Evolutionary conservation across 192 early-diverging fungal genomes (phyloP).

Genomic region (Coemansia sp.): DNA sequence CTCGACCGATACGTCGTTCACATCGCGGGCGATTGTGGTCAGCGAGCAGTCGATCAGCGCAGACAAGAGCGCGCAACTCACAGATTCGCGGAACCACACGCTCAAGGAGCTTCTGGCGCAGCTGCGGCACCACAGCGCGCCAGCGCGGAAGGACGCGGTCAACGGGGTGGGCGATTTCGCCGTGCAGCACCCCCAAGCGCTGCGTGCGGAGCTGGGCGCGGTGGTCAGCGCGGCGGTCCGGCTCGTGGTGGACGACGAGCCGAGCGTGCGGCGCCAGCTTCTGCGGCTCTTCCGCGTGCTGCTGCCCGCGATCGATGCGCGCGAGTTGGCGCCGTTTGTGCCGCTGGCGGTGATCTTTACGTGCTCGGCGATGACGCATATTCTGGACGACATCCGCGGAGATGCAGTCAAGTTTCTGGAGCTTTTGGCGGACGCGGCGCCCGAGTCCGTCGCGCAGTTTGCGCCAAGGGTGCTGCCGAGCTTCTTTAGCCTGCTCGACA

Average conservation of each 20-base stretch:
- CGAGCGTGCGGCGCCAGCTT: slow-evolving; percentile 47
- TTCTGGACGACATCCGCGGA: slow-evolving; percentile 78
- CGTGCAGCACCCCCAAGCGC: slow-evolving; percentile 26
- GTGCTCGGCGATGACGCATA: slow-evolving; percentile 88
- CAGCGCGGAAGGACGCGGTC: slow-evolving; percentile 52
- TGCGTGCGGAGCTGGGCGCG: slow-evolving; percentile 47
- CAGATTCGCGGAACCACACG: slow-evolving; percentile 75
- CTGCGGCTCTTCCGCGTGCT: slow-evolving; percentile 48
- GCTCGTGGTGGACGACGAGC: slow-evolving; percentile 51
- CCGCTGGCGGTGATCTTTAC: slow-evolving; percentile 74
- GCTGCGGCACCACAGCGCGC: slow-evolving; percentile 74
- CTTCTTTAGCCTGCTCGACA: slow-evolving; percentile 43
- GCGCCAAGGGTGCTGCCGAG: slow-evolving; percentile 58
- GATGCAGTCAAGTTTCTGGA: slow-evolving; percentile 80
- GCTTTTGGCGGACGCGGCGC: slow-evolving; percentile 64
- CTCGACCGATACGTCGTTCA: slow-evolving; percentile 82
- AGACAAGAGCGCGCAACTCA: slow-evolving; percentile 70
- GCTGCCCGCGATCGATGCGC: slow-evolving; percentile 42
- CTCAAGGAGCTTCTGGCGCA: slow-evolving; percentile 72
- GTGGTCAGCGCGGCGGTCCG: slow-evolving; percentile 44
- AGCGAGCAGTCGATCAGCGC: slow-evolving; percentile 74
- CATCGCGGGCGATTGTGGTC: slow-evolving; percentile 75
- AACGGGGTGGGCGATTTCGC: slow-evolving; percentile 52
- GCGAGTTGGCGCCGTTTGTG: slow-evolving; percentile 75
- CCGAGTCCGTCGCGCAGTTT: slow-evolving; percentile 61